These are phyloP conservation scores for Kalanchoe fedtschenkoi DNA, from an alignment of 164 flowering plant genomes.

Conservation along the genomic window DNA sequence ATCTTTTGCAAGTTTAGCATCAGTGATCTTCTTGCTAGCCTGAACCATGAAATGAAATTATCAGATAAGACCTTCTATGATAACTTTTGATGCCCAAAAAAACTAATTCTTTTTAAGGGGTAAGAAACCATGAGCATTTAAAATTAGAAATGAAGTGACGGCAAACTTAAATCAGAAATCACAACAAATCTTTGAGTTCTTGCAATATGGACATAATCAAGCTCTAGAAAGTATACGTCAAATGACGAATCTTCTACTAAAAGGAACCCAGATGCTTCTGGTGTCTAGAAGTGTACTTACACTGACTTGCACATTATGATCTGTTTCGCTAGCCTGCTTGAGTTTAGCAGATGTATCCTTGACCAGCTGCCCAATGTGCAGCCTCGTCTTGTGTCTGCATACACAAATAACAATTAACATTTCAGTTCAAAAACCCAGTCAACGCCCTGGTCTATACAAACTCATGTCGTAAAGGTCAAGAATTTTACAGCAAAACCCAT, in stretches of 20 bases:
- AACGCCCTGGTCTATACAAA: no score
- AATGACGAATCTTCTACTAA: no score
- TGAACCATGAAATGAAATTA: conserved; percentile 14
- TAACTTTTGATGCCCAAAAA: background rate
- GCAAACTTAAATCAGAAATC: no score
- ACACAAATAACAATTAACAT: background rate
- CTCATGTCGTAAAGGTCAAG: no score
- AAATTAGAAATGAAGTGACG: no score
- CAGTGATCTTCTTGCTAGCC: conserved; percentile 57
- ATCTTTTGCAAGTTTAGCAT: conserved; percentile 74
- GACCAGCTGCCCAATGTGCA: conserved; percentile 47
- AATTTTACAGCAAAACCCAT: no score
- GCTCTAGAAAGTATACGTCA: no score
- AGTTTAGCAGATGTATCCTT: conserved; percentile 51
- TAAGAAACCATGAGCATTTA: no score
- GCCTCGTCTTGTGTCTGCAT: conserved; percentile 45
- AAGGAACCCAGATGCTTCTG: background rate
- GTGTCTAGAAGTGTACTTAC: conserved; percentile 18
- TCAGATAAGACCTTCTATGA: background rate
- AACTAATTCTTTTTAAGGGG: no score
- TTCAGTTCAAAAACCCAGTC: background rate
- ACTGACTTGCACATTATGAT: conserved; percentile 32
- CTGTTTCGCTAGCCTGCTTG: conserved; percentile 48
- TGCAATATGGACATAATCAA: no score
- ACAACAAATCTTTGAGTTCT: no score